Evolutionary conservation across 1,284 basidiomycete species (phyloP).

Genomic region (Leccinum colubrinum): DNA sequence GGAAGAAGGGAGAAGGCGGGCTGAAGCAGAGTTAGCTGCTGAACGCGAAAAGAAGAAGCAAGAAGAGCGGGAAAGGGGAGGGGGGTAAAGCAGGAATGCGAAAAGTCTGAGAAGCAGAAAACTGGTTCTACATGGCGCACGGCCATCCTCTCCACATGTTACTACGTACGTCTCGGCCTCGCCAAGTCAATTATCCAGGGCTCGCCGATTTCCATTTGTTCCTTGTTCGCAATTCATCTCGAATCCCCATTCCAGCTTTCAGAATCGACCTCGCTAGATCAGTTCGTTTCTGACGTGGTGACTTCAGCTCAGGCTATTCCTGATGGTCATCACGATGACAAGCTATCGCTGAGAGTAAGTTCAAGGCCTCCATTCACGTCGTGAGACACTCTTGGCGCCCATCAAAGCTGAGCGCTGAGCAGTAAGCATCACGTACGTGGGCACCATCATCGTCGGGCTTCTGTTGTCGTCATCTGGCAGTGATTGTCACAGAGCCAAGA

Average conservation of each 20-base stretch:
- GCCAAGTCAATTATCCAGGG: no score
- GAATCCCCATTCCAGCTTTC: neutral
- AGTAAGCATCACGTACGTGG: no score
- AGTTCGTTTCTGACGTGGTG: no score
- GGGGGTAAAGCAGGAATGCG: neutral
- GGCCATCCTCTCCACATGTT: neutral
- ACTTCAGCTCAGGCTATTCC: neutral
- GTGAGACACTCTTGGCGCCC: no score
- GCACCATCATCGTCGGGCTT: neutral
- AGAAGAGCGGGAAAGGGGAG: neutral
- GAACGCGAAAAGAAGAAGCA: constrained; percentile 8
- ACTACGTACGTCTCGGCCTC: no score
- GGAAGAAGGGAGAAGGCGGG: constrained; percentile 18
- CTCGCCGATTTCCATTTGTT: neutral
- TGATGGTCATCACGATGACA: no score
- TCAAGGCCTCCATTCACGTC: neutral
- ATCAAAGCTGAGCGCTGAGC: no score
- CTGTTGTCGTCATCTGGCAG: neutral
- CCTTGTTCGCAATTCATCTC: neutral
- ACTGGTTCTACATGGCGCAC: constrained; percentile 1
- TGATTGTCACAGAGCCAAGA: neutral
- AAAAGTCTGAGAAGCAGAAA: constrained; percentile 8
- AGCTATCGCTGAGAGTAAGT: neutral
- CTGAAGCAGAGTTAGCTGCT: constrained; percentile 18
- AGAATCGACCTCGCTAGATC: neutral